Base-by-base conservation (phyloP, 495 filamentous ascomycete species). In the Podospora anserina region DNA sequence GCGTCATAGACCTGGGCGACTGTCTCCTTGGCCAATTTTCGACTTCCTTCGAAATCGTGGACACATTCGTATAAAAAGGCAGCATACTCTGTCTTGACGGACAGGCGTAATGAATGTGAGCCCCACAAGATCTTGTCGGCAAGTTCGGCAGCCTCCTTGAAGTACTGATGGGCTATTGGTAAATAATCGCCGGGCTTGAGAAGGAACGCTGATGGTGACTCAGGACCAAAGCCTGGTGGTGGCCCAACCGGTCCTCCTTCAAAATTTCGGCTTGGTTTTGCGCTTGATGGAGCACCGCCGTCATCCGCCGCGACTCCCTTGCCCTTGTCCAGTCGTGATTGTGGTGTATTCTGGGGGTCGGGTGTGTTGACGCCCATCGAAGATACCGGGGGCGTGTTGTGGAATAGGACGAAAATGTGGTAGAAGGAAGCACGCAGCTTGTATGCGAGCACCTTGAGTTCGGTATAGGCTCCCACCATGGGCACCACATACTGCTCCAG, bases 381-480 rank as follows among this genome's bases (percentile, higher is more conserved):
- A 2, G 81, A 82, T 2, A 87, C 79, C 0, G 80, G 76, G 0
- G 85, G 85, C 5, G 82, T 80, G 78, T 97, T 97, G 81, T 97
- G 92, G 76, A 97, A 99, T 18, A 97, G 85, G 63, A 97, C 96
- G 75, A 96, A 97, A 68, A 99, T 92, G 80, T 99, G 95, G 72
- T 95, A 94, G 74, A 97, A 97, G 28, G 90, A 93, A 5, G 96
- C 95, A 67, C 92, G 89, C 23, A 99, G 86, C 79, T 98, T 99
- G 79, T 91, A 91, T 7, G 91, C 88, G 63, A 99, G 86, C 11
- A 98, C 93, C 71, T 92, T 92, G 23, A 93, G 86, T 77, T 91
- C 94, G 72, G 88, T 78, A 71, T 88, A 89, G 54, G 84, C 81
- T 27, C 85, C 82, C 0, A 93, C 88, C 84, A 91, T 87, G 1